Conservation (phyloP, 306 rosid genomes). For the Geum urbanum region DNA sequence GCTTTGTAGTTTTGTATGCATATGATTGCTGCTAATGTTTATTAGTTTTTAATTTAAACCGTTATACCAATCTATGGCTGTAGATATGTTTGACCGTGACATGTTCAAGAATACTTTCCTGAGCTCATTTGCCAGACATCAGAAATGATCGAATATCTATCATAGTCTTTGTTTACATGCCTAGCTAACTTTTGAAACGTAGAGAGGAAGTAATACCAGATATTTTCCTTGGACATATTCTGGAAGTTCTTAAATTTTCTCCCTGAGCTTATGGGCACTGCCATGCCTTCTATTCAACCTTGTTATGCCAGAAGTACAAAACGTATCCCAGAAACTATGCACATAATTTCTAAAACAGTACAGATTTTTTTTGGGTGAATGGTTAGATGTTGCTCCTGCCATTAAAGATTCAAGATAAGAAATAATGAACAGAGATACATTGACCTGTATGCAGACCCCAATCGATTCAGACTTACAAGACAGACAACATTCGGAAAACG, state of each 20-base stretch:
- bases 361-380: background rate
- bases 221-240: background rate
- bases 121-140: background rate
- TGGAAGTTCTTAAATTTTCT: background rate
- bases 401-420: background rate
- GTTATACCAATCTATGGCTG: conserved; percentile 2
- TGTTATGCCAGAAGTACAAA: background rate
- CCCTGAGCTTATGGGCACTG: background rate
- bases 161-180: background rate
- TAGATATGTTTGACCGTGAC: background rate
- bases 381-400: background rate
- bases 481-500: conserved; percentile 44
- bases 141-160: background rate
- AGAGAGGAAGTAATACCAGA: background rate
- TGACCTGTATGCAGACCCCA: conserved; percentile 27
- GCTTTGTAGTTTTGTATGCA: conserved; percentile 3
- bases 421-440: background rate
- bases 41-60: background rate
- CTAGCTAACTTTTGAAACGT: background rate
- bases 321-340: background rate
- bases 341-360: background rate
- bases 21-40: background rate
- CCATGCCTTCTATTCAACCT: background rate
- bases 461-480: conserved; percentile 35
- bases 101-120: background rate